Base-by-base conservation (phyloP, 208 protist genomes). In the Phytomonas serpens region DNA sequence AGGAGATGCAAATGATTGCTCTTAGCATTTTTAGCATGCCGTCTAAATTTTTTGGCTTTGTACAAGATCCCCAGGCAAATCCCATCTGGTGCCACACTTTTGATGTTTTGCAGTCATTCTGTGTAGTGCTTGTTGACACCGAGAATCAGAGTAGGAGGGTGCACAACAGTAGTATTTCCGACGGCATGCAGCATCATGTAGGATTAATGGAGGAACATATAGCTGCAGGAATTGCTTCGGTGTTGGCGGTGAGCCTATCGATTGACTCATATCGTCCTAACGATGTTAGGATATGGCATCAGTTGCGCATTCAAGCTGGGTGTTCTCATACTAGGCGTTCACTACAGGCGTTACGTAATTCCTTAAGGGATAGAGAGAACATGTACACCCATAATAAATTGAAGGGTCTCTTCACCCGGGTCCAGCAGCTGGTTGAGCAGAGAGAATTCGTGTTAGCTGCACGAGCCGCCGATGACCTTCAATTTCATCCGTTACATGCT, bases 401-500 rank as follows among this genome's bases (percentile, higher is more conserved):
- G 16, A 38, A 72, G 29, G 68, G 68, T 29, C 71, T 83, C 30
- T 74, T 83, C 31, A 65, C 47, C 0, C 74, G 72, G 2, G 61
- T 93, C 51, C 61, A 79, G 61, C 69, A 34, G 1, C 74, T 87
- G 29, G 75, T 88, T 11, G 16, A 68, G 3, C 67, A 67, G 19
- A 16, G 32, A 29, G 71, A 72, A 5, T 85, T 83, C 42, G 75
- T 86, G 61, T 77, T 77, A 7, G 77, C 84, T 30, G 84, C 89
- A 16, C 76, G 78, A 2, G 86, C 86, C 2, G 86, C 86, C 5
- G 85, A 92, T 69, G 81, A 88, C 47, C 73, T 94, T 14, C 89
- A 88, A 78, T 89, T 84, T 65, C 82, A 94, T 69, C 85, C 82
- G n/a, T 77, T 85, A 13, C 77, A 92, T 0, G 80, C 85, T 3